These are phyloP conservation scores for Immersiella caudata DNA, from an alignment of 495 filamentous ascomycete genomes.

Conservation along the genomic window DNA sequence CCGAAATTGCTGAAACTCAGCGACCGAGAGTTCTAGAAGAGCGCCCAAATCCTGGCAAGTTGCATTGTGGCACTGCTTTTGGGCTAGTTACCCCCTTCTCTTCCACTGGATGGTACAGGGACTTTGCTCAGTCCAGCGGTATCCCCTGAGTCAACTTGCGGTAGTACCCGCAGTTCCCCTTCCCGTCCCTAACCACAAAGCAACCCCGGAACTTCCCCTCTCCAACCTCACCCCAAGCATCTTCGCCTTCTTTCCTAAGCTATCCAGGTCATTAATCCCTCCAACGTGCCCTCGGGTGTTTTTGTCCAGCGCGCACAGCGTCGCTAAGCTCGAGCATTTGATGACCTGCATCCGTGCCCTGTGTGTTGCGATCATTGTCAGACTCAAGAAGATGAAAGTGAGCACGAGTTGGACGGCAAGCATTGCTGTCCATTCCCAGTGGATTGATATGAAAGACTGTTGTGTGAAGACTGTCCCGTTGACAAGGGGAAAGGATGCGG, in stretches of 20 bases:
- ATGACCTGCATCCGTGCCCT: slow-evolving; percentile 26
- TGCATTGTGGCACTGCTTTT: no score
- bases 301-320: slow-evolving; percentile 25
- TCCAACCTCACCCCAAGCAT: slow-evolving; percentile 11
- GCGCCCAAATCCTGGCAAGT: no score
- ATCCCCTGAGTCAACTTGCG: no score
- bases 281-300: slow-evolving; percentile 17
- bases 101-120: no score
- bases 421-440: slow-evolving; percentile 28
- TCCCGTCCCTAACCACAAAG: slow-evolving; percentile 5
- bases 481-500: not conserved
- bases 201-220: not conserved
- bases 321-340: slow-evolving; percentile 30
- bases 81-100: no score
- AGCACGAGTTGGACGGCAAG: slow-evolving; percentile 23
- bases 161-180: no score
- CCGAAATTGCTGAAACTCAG: no score
- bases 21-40: no score
- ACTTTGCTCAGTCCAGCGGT: no score
- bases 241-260: slow-evolving; percentile 11
- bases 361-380: slow-evolving; percentile 15
- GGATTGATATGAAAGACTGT: slow-evolving; percentile 24
- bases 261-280: slow-evolving; percentile 13
- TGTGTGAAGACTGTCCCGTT: slow-evolving; percentile 17
- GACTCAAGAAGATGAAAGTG: slow-evolving; percentile 16